phyloP scores from a whole-genome alignment of 75 land plant genomes.

The Pseudotsuga menziesii region DNA sequence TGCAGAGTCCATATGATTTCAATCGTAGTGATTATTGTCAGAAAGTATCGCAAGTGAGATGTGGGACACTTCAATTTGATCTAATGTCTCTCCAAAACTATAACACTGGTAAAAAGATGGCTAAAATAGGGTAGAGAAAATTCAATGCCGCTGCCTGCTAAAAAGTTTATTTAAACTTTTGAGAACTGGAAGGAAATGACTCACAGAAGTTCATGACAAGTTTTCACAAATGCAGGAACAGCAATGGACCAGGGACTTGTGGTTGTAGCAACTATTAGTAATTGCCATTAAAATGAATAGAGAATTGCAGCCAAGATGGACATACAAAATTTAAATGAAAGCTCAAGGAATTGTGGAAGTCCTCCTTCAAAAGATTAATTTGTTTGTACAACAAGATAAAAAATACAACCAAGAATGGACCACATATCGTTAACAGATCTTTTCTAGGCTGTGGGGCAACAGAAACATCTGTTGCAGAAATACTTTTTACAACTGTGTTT shows the following conservation, averaged over 20 bases:
- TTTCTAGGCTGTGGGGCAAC: neutral
- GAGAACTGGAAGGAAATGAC: neutral
- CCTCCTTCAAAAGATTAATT: neutral
- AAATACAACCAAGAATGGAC: neutral
- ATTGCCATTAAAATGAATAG: neutral
- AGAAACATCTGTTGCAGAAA: neutral
- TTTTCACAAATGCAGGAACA: neutral
- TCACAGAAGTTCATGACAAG: neutral
- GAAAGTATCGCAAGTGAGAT: neutral
- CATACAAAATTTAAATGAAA: neutral
- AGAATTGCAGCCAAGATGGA: neutral
- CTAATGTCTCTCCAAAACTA: neutral
- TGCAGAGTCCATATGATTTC: neutral
- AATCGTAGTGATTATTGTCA: neutral
- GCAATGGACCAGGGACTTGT: neutral
- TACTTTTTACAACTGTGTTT: neutral
- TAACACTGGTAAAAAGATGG: neutral
- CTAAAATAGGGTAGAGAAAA: neutral
- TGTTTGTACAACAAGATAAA: neutral
- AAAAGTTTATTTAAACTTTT: neutral
- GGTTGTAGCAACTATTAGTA: neutral
- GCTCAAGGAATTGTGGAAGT: neutral
- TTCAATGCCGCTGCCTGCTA: neutral
- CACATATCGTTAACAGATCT: neutral
- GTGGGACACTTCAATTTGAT: neutral